Evolutionary conservation across 352 stramenopile genomes (phyloP).

Genomic region (Plasmopara viticola): DNA sequence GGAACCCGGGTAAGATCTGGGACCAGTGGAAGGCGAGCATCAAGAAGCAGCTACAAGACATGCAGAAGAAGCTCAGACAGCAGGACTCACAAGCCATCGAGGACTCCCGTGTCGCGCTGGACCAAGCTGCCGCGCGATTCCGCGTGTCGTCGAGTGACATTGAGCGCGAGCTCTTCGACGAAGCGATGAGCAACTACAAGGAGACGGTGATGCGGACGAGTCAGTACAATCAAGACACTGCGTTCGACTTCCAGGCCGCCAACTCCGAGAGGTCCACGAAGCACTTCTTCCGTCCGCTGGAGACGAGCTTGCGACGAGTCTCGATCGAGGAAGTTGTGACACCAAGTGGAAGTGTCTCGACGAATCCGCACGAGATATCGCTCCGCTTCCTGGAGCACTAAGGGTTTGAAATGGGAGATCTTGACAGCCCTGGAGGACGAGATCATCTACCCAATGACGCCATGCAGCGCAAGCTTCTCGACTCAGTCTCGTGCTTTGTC

Average conservation of each 20-base stretch:
- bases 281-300: neutral
- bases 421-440: neutral
- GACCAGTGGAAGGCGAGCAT: neutral
- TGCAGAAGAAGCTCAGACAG: neutral
- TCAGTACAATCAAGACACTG: neutral
- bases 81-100: neutral
- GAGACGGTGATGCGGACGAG: conserved; percentile 3
- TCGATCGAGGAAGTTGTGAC: neutral
- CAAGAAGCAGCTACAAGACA: neutral
- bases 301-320: neutral
- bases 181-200: neutral
- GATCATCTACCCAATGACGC: neutral
- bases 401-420: too few relatives aligned
- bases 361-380: neutral
- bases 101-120: neutral
- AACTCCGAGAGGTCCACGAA: neutral
- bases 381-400: neutral
- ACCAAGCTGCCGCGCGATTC: neutral
- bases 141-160: neutral
- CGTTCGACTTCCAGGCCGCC: neutral
- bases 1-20: neutral
- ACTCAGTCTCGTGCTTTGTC: too few relatives aligned
- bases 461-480: neutral
- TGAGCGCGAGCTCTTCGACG: neutral
- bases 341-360: neutral